Evolutionary conservation across 2,329 filamentous ascomycete genomes (phyloP).

Genomic region (Neofusicoccum laricinum): DNA sequence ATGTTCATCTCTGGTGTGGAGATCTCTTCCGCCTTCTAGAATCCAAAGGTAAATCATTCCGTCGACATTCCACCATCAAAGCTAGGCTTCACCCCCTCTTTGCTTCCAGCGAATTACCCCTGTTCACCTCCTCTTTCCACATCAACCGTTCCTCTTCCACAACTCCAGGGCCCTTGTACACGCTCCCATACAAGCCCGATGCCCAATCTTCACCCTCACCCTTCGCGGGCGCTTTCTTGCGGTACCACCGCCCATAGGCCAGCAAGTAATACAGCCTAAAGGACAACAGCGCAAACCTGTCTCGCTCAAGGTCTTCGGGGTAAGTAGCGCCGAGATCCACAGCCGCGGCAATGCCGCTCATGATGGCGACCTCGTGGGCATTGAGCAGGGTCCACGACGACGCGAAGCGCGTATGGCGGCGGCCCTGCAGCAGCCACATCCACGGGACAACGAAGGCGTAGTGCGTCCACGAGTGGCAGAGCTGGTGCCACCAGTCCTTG

Average conservation of each 20-base stretch:
- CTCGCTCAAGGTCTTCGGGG: constrained; percentile 59
- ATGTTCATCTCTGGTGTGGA: too few species aligned
- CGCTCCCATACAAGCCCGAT: constrained; percentile 56
- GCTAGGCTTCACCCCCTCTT: neutral
- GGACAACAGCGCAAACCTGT: constrained; percentile 58
- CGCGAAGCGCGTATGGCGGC: constrained; percentile 61
- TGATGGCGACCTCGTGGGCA: constrained; percentile 67
- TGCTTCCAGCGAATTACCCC: neutral
- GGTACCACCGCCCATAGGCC: constrained; percentile 61
- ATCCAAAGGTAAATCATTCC: too few species aligned
- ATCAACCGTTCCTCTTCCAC: constrained; percentile 50
- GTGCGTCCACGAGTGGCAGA: constrained; percentile 63
- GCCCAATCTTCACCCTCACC: constrained; percentile 56
- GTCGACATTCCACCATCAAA: too few species aligned
- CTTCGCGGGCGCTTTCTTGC: constrained; percentile 40
- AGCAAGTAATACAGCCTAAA: constrained; percentile 63
- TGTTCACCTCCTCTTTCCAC: constrained; percentile 47
- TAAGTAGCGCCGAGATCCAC: constrained; percentile 67
- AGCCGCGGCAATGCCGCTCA: constrained; percentile 68
- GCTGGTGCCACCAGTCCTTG: constrained; percentile 66
- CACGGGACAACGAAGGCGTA: constrained; percentile 65
- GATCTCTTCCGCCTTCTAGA: neutral
- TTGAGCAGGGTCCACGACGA: constrained; percentile 69
- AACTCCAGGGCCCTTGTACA: constrained; percentile 60
- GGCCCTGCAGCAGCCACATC: constrained; percentile 70